Evolutionary conservation across 208 protist genomes (phyloP).

Genomic region (Leishmania aethiopica): DNA sequence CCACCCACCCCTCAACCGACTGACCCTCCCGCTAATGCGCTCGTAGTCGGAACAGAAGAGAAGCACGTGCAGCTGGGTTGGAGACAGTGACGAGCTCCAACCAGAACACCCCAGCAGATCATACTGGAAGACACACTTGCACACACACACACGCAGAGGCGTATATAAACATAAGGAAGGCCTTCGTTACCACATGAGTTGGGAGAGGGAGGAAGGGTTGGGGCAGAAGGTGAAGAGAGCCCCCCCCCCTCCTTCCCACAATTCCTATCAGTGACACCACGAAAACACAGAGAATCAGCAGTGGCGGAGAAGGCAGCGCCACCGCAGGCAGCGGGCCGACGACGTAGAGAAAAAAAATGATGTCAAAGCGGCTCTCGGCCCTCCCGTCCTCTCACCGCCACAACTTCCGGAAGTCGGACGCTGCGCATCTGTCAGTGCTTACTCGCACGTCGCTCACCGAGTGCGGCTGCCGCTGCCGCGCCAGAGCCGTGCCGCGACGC

Average conservation of each 20-base stretch:
- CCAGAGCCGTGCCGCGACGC: not conserved
- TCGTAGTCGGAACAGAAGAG: not conserved
- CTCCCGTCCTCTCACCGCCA: not conserved
- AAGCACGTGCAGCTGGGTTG: not conserved
- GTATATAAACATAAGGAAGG: not conserved
- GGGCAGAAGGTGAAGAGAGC: not conserved
- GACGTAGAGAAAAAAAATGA: too few species aligned
- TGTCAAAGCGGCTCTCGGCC: not conserved
- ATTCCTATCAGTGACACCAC: not conserved
- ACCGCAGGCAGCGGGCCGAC: not conserved
- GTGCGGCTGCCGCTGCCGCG: not conserved
- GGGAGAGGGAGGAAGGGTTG: not conserved
- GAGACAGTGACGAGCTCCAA: not conserved
- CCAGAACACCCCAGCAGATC: not conserved
- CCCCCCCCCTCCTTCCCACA: not conserved
- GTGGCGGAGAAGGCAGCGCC: not conserved
- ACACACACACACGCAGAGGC: not conserved
- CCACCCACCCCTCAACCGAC: not conserved
- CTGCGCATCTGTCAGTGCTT: not conserved
- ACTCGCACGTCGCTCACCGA: not conserved
- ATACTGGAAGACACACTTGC: not conserved
- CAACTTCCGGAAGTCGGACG: not conserved
- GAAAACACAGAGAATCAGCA: not conserved
- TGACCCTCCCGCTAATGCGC: not conserved
- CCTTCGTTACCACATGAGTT: not conserved